Evolutionary conservation across 2,329 filamentous ascomycete species (phyloP).

Genomic region (Clarireedia hainanense): DNA sequence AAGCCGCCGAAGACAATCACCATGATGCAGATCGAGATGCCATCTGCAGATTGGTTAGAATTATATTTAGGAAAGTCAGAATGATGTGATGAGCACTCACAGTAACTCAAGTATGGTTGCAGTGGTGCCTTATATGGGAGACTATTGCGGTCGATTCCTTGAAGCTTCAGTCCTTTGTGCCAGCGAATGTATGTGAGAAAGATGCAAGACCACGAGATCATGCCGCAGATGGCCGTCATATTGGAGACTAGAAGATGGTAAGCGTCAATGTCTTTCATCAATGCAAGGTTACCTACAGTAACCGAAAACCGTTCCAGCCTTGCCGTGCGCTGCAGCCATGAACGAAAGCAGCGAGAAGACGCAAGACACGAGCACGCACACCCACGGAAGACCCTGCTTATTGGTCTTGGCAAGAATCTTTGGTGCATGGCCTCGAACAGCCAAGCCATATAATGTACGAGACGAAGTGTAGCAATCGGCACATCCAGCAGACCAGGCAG

Average conservation of each 20-base stretch:
- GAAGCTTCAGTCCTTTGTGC: not conserved
- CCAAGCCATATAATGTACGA: conserved; percentile 61
- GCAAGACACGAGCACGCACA: conserved; percentile 43
- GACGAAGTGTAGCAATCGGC: conserved; percentile 57
- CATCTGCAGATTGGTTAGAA: not conserved
- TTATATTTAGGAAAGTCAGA: not conserved
- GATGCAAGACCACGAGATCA: not conserved
- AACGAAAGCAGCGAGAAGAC: not conserved
- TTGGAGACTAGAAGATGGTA: not conserved
- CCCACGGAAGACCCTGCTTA: conserved; percentile 47
- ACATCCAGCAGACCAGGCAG: conserved; percentile 54
- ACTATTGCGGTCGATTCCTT: not conserved
- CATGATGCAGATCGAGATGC: not conserved
- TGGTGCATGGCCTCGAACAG: conserved; percentile 60
- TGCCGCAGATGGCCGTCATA: not conserved
- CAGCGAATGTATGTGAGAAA: not conserved
- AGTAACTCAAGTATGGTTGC: not conserved
- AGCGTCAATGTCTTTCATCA: no score
- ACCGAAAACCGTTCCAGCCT: not conserved
- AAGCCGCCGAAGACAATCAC: not conserved
- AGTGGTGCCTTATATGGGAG: not conserved
- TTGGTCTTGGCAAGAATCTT: conserved; percentile 48
- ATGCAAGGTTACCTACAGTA: not conserved
- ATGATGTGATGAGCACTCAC: not conserved
- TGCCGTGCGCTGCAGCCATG: not conserved